phyloP scores from a whole-genome alignment of 345 rosid species.

The Eucalyptus albens region DNA sequence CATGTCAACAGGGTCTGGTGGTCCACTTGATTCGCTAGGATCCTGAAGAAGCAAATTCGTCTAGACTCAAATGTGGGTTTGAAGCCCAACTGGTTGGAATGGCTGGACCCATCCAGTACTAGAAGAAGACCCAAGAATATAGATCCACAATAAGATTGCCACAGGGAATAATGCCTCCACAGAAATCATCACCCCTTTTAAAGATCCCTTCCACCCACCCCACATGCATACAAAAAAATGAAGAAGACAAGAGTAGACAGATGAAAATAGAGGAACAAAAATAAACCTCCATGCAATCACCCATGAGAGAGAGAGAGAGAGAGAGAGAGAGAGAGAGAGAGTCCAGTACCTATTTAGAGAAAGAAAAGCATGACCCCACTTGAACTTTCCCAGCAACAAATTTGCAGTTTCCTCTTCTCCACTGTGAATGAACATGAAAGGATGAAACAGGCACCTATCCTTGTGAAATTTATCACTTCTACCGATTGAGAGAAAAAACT shows the following conservation, averaged over 20 bases:
- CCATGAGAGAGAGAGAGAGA: neutral
- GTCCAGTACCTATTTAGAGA: slow-evolving; percentile 68
- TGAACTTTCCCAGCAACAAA: slow-evolving; percentile 81
- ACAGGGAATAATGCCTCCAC: neutral
- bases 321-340: neutral
- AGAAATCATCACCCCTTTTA: neutral
- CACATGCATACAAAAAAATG: neutral
- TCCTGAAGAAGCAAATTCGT: neutral
- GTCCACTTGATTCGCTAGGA: neutral
- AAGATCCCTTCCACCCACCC: neutral
- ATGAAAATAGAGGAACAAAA: neutral
- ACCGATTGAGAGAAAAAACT: neutral
- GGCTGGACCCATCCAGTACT: neutral
- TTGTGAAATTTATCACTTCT: neutral
- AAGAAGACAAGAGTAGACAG: neutral
- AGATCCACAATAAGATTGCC: neutral
- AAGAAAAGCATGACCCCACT: slow-evolving; percentile 98
- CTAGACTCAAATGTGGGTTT: neutral
- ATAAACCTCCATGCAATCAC: neutral
- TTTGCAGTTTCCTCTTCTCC: slow-evolving; percentile 84
- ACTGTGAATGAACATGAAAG: slow-evolving; percentile 21
- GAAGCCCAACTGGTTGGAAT: neutral
- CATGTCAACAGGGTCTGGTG: neutral
- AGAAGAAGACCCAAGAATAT: neutral
- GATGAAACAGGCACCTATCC: neutral